Evolutionary conservation across 306 rosid species (phyloP), one percentile per base, ranked within the genome.

Genomic region (Quercus gilva): DNA sequence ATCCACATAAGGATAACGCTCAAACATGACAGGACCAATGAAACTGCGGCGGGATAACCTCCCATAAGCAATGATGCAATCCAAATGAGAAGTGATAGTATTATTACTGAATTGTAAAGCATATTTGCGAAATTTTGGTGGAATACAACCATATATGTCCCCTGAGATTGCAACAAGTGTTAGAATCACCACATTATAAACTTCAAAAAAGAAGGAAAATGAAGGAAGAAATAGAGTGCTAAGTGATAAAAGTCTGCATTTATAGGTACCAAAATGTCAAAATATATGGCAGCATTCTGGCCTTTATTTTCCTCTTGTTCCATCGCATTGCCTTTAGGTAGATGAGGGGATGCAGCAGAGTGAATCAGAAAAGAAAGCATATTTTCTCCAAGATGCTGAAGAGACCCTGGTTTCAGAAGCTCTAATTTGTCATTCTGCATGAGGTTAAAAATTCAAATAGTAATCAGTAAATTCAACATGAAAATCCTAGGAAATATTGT

Each of bases 361-460:
- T 88, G 92, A 81, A 91, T 91, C 87, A 95, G 88, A 91, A 91
- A 95, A 78, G 97, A 90, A 84, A 95, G 97, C 98, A 95, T 92
- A 82, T 95, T 95, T 81, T 95, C 99, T 78, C 99, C 99, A 79
- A 95, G 97, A 85, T 92, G 99, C 83, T 95, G 99, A 86, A 95
- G 94, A 84, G 99, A 92, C 74, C 99, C 99, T 78, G 82, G 51
- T 78, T 85, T 89, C 72, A 92, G 89, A 84, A 90, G 95, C 87
- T 89, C 92, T 19, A 90, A 51, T 75, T 95, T 95, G 89, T 95
- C 99, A 86, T 95, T 95, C 99, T 95, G 90, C 94, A 81, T 69
- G 20, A 74, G 51, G 69, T 55, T 76, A 79, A 78, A 73, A 76
- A 29, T 49, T 58, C 21, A 68, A 69, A 67, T 19, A 3, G 73